Percentiles rank a stretch among this genome's conserved stretches.
Conservation (phyloP, 1,284 basidiomycete genomes). For the Boletus mariae region DNA sequence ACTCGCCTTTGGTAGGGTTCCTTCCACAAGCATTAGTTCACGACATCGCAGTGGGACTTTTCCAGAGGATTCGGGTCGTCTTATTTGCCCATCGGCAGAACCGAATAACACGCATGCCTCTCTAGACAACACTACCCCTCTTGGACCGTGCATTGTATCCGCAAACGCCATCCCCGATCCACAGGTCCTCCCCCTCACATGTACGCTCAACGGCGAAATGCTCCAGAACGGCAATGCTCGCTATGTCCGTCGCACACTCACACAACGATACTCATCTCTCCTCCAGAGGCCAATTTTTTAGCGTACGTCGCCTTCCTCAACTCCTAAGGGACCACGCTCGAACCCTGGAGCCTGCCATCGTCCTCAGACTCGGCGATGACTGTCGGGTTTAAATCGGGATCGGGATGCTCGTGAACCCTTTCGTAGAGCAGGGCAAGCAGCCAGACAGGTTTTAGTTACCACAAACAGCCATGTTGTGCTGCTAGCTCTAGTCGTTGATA, state of each 20-base stretch:
- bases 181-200: constrained; percentile 62
- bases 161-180: constrained; percentile 65
- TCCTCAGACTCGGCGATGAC: constrained; percentile 74
- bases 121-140: constrained; percentile 69
- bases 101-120: not conserved
- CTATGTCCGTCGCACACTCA: constrained; percentile 36
- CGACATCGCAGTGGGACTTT: constrained; percentile 78
- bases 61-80: constrained; percentile 73
- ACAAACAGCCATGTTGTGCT: not conserved
- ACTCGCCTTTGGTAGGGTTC: constrained; percentile 48
- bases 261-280: not conserved
- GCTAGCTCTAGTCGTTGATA: no score
- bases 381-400: constrained; percentile 68
- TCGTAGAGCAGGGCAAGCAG: constrained; percentile 56
- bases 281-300: constrained; percentile 66
- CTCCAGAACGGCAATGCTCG: constrained; percentile 75
- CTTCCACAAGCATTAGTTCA: constrained; percentile 75
- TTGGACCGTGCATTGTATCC: constrained; percentile 76
- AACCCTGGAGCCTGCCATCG: constrained; percentile 71
- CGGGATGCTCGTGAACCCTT: constrained; percentile 71
- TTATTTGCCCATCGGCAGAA: not conserved
- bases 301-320: constrained; percentile 64
- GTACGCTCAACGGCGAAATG: constrained; percentile 62
- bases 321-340: constrained; percentile 83
- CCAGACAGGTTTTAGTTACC: constrained; percentile 37